Evolutionary conservation across 805 yeast species (phyloP).

Genomic region (Helenozyma baotianmanensis): DNA sequence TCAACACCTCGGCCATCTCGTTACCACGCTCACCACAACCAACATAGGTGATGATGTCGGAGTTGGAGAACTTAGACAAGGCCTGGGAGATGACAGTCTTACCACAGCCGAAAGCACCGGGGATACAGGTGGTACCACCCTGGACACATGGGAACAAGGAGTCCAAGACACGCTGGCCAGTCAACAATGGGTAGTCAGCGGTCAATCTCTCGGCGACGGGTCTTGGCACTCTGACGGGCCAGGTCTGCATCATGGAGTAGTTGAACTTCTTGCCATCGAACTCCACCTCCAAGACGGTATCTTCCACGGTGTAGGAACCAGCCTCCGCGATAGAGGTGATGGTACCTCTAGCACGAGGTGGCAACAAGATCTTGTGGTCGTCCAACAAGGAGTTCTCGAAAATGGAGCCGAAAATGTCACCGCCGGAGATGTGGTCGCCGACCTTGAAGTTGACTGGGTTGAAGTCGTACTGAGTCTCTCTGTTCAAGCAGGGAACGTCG

Average conservation of each 20-base stretch:
- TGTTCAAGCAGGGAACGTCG: conserved; percentile 90
- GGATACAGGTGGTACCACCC: conserved; percentile 99
- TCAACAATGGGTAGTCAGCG: conserved; percentile 91
- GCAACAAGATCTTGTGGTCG: conserved; percentile 91
- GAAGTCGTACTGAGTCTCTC: conserved; percentile 80
- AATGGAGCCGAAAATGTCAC: conserved; percentile 92
- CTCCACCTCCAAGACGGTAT: conserved; percentile 87
- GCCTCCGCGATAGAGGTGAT: conserved; percentile 82
- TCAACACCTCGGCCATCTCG: conserved; percentile 98
- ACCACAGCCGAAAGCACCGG: conserved; percentile 99
- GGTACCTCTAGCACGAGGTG: conserved; percentile 99
- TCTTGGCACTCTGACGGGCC: conserved; percentile 99
- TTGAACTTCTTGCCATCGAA: conserved; percentile 79
- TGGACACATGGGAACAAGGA: conserved; percentile 98
- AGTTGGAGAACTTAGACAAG: conserved; percentile 93
- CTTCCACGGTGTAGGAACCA: conserved; percentile 90
- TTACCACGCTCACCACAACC: conserved; percentile 97
- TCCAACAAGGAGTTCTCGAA: conserved; percentile 89
- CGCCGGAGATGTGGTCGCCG: conserved; percentile 98
- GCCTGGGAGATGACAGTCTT: conserved; percentile 98
- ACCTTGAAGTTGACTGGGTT: conserved; percentile 73
- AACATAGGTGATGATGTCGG: conserved; percentile 92
- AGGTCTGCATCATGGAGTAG: conserved; percentile 94
- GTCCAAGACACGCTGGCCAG: conserved; percentile 98
- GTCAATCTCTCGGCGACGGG: conserved; percentile 93